A percentile compares a stretch with the other conserved stretches of the same genome.
Conservation (phyloP, 2,329 filamentous ascomycete species). For the Aspergillus oerlinghausenensis region DNA sequence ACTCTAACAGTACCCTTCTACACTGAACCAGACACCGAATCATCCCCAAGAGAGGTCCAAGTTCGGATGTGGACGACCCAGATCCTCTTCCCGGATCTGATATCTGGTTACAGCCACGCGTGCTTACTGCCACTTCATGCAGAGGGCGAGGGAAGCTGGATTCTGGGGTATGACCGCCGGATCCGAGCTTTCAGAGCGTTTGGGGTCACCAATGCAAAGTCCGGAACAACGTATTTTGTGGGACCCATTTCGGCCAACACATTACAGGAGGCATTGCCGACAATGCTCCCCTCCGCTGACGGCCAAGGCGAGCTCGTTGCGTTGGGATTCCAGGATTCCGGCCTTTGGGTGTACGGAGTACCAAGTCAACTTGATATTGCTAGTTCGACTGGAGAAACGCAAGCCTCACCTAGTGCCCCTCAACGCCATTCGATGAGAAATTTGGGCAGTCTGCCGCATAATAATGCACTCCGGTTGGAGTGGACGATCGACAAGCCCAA, state of each 20-base stretch:
- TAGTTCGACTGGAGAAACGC: slow-evolving; percentile 27
- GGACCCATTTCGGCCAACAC: slow-evolving; percentile 51
- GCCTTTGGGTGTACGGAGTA: slow-evolving; percentile 75
- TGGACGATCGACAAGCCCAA: slow-evolving; percentile 50
- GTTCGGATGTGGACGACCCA: slow-evolving; percentile 80
- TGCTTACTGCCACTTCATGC: slow-evolving; percentile 54
- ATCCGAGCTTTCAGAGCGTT: slow-evolving; percentile 76
- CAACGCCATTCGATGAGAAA: slow-evolving; percentile 3
- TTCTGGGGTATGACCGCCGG: slow-evolving; percentile 71
- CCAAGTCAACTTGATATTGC: slow-evolving; percentile 65
- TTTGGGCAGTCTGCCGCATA: slow-evolving; percentile 5
- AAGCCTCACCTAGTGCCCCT: neutral
- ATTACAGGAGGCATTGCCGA: slow-evolving; percentile 60
- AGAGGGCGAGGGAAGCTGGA: slow-evolving; percentile 64
- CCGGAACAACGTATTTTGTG: slow-evolving; percentile 75
- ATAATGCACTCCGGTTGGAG: slow-evolving; percentile 27
- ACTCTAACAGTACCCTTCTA: slow-evolving; percentile 77
- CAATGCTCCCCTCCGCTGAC: slow-evolving; percentile 65
- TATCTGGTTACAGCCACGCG: slow-evolving; percentile 71
- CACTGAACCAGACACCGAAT: slow-evolving; percentile 52
- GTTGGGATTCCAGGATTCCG: slow-evolving; percentile 66
- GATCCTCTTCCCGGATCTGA: slow-evolving; percentile 78
- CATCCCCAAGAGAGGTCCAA: slow-evolving; percentile 54
- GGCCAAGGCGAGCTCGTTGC: slow-evolving; percentile 66
- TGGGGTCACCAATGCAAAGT: slow-evolving; percentile 67